Evolutionary conservation across 176 grass and related monocot species (phyloP), one percentile per base, ranked within the genome.

Genomic region (Elaeis guineensis): DNA sequence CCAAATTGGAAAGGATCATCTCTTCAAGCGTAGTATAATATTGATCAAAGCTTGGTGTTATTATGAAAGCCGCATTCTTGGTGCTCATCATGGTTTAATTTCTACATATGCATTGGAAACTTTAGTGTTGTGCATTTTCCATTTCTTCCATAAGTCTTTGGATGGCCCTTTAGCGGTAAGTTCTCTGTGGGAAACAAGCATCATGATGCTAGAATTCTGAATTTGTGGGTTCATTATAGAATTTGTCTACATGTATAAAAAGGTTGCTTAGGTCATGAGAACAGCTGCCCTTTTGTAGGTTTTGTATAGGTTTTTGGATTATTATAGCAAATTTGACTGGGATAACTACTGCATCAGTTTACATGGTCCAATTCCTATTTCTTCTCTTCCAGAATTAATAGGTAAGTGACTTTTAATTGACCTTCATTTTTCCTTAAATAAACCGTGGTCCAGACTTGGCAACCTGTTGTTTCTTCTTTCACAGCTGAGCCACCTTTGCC

Each of bases 1-100:
- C 25, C 55, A 53, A 23, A 85, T 97, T 80, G 84, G 74, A 59
- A 91, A 97, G 21, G 52, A 74, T 4, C 75, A 97, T 56, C 72
- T 97, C 44, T 85, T 97, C 51, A 97, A 97, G 57, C 77, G 74
- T 59, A 97, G 93, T 68, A 80, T 97, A 74, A 80, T 97, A 73
- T 72, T 97, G 51, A 91, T 97, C 69, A 97, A 97, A 77, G 65
- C 79, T 39, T 97, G 87, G 87, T 97, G 93, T 69, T 91, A 91
- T 72, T 97, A 97, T 16, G 93, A 97, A 79, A 91, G 87, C 50
- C 93, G 87, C 49, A 91, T 97, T 69, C 93, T 97, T 72, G 93
- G 93, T 58, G 93, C 93, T 58, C 81, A 97, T 55, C 77, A 97
- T 83, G 93, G 84, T 69, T 69, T 91, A 71, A 83, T 97, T 62